These are phyloP conservation scores for Bothriochloa decipiens DNA, from an alignment of 176 grass and related monocot genomes.

Conservation along the genomic window DNA sequence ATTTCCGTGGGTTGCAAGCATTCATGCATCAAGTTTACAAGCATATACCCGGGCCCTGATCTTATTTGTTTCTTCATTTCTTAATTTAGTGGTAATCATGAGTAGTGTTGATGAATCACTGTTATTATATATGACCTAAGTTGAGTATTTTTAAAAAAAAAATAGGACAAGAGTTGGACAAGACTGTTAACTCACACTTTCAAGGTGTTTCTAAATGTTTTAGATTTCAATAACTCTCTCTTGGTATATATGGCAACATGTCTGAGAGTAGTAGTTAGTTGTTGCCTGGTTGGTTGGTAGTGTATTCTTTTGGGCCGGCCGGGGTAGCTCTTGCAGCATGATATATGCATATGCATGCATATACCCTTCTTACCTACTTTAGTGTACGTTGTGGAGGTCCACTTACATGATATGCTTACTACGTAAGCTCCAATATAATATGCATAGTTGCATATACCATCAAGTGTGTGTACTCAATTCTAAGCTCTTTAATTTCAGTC, in stretches of 20 bases:
- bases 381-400: neutral
- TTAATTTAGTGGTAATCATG: too few relatives aligned
- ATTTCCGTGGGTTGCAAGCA: conserved; percentile 31
- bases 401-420: conserved; percentile 5
- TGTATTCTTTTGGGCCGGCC: neutral
- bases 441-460: neutral
- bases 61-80: neutral
- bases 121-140: too few relatives aligned
- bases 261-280: conserved; percentile 23
- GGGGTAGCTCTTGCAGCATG: conserved; percentile 30
- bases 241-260: conserved; percentile 19
- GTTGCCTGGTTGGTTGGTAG: conserved; percentile 33
- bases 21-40: neutral
- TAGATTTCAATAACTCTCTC: neutral
- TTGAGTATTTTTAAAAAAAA: too few relatives aligned
- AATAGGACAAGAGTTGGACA: too few relatives aligned
- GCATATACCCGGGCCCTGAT: neutral
- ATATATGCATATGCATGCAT: neutral
- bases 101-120: too few relatives aligned
- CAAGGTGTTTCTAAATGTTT: neutral
- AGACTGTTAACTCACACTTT: neutral
- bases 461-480: neutral
- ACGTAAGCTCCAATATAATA: neutral
- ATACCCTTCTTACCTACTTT: neutral
- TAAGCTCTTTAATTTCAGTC: neutral